Evolutionary conservation across 2,329 filamentous ascomycete genomes (phyloP), one percentile per base, ranked within the genome.

Genomic region (Colletotrichum cordylinicola): DNA sequence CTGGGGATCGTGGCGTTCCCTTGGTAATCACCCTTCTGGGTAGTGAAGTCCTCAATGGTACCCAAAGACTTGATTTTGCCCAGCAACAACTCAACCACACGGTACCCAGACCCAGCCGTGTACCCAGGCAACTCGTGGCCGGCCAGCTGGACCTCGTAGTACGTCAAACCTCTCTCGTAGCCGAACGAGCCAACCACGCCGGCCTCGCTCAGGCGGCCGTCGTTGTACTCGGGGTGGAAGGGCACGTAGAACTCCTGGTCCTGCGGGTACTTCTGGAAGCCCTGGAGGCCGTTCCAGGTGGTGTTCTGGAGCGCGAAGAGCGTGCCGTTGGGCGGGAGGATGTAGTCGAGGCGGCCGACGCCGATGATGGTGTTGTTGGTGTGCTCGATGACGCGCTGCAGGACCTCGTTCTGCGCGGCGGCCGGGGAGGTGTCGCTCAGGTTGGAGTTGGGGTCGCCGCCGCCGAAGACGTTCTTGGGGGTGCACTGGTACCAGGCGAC

Each of bases 251-350:
- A 68, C 58, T 62, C 29, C 5, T 67, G 64, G 6, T 67, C 72
- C 15, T 52, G 33, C 0, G 91, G 92, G 1, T 84, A 83, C 2
- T 82, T 80, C 67, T 90, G 88, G 85, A 95, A 94, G 0, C 93
- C 93, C 78, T 93, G 92, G 0, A 84, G 81, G 4, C 92, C 93
- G 69, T 90, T 89, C 91, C 91, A 94, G 0, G 92, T 94, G 91
- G 94, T 93, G 82, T 94, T 94, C 81, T 94, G 93, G 69, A 94
- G 91, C 2, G 89, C 89, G 60, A 93, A 83, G 4, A 94, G 85
- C 0, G 91, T 91, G 10, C 93, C 93, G 77, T 94, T 93, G 77
- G 87, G 84, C 58, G 92, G 86, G 9, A 94, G 86, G 69, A 94
- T 86, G 80, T 88, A 92, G 81, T 94, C 78, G 9, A 83, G 77